Evolutionary conservation across 805 yeast genomes (phyloP).

Genomic region (Wickerhamomyces subpelliculosus): DNA sequence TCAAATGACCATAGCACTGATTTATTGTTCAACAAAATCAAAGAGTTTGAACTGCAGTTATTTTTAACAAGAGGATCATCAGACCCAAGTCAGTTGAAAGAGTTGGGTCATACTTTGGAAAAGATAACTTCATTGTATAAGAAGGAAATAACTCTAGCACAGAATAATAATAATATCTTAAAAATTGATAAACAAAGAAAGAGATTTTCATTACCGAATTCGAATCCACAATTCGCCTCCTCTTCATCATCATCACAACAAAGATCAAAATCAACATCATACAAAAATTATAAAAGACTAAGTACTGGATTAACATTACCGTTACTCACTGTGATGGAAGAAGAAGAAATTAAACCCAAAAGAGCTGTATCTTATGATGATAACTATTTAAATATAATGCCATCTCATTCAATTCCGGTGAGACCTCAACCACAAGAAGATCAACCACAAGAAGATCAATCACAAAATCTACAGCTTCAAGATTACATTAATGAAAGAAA

Average conservation of each 20-base stretch:
- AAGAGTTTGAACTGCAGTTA: background rate
- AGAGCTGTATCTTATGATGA: slow-evolving; percentile 17
- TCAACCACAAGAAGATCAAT: background rate
- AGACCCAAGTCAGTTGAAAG: background rate
- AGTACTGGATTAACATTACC: slow-evolving; percentile 23
- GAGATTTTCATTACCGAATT: slow-evolving; percentile 15
- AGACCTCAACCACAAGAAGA: background rate
- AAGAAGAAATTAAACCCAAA: slow-evolving; percentile 2
- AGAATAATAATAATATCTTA: too few relatives aligned
- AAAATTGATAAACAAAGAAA: slow-evolving; percentile 16
- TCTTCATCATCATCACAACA: slow-evolving; percentile 4
- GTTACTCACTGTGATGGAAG: slow-evolving; percentile 22
- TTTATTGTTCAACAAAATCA: background rate
- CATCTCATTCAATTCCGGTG: background rate
- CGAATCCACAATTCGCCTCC: slow-evolving; percentile 10
- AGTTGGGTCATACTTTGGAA: background rate
- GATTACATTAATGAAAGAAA: slow-evolving; percentile 13
- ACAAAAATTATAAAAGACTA: slow-evolving; percentile 15
- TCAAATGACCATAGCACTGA: too few relatives aligned
- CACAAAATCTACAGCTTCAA: background rate
- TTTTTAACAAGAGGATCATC: background rate
- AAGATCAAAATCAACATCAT: slow-evolving; percentile 3
- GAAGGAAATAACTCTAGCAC: background rate
- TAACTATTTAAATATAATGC: slow-evolving; percentile 11
- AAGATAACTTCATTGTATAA: background rate